Conservation (phyloP, 176 grass and related monocot genomes). For the Eragrostis curvula region DNA sequence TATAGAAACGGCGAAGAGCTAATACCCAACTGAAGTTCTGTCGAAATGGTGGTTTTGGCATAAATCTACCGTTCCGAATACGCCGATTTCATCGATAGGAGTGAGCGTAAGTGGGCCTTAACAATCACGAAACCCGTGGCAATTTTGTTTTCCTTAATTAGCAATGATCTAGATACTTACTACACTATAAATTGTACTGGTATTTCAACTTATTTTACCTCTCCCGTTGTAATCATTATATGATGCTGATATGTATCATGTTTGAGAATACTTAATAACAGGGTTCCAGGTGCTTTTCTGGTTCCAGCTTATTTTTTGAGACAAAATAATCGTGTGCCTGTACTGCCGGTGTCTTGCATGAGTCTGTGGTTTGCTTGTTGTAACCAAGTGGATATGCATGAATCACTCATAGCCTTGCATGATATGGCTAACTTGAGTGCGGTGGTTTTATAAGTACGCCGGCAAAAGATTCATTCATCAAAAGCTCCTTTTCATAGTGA, state of each 20-base stretch:
- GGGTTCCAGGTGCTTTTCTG: background rate
- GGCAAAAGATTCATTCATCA: slow-evolving; percentile 27
- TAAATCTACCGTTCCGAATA: slow-evolving; percentile 5
- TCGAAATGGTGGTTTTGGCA: slow-evolving; percentile 32
- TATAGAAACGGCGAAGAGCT: background rate
- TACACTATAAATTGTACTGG: background rate
- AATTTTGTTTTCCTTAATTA: slow-evolving; percentile 33
- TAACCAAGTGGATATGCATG: slow-evolving; percentile 24
- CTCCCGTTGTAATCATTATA: background rate
- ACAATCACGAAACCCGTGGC: background rate
- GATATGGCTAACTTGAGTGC: slow-evolving; percentile 11
- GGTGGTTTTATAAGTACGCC: slow-evolving; percentile 24
- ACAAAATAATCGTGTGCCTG: background rate
- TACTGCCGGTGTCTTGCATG: background rate
- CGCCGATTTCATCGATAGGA: background rate
- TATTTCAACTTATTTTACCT: background rate
- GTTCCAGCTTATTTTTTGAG: background rate
- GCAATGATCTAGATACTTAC: background rate
- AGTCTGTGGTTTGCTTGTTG: slow-evolving; percentile 21
- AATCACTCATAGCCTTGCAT: slow-evolving; percentile 5
- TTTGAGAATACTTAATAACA: slow-evolving; percentile 1
- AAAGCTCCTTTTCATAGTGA: slow-evolving; percentile 27
- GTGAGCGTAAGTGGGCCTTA: background rate
- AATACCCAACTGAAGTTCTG: background rate
- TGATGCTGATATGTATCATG: background rate